A percentile compares a stretch with the other conserved stretches of the same genome.
phyloP scores from a whole-genome alignment of 2,329 filamentous ascomycete genomes.

The Boeremia exigua region DNA sequence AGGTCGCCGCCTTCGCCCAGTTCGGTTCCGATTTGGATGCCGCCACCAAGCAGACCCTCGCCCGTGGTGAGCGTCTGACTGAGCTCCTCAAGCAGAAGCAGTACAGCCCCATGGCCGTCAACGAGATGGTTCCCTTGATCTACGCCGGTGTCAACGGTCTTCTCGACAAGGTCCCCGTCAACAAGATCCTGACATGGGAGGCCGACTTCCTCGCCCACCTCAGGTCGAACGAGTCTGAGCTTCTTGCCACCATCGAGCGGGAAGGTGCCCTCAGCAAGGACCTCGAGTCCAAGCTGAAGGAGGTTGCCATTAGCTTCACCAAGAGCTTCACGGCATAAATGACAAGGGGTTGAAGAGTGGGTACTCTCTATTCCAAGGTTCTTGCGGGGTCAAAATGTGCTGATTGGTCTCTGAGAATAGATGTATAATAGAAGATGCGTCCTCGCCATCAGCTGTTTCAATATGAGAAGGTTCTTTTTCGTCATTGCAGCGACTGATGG shows the following conservation, averaged over 20 bases:
- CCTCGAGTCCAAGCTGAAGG: constrained; percentile 80
- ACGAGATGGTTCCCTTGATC: constrained; percentile 99
- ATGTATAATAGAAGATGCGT: constrained; percentile 52
- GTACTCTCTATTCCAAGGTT: constrained; percentile 46
- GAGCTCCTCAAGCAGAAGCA: constrained; percentile 99
- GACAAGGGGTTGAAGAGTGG: constrained; percentile 42
- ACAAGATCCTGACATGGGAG: constrained; percentile 94
- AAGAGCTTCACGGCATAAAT: constrained; percentile 76
- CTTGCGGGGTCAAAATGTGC: constrained; percentile 46
- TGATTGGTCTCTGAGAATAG: constrained; percentile 48
- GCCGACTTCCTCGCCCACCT: constrained; percentile 91
- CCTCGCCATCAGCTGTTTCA: constrained; percentile 49
- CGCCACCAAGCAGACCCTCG: constrained; percentile 97
- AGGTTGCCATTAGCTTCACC: constrained; percentile 80
- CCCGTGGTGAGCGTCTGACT: constrained; percentile 97
- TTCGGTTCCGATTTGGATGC: constrained; percentile 99
- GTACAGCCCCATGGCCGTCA: constrained; percentile 97
- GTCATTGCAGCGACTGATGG: constrained; percentile 24
- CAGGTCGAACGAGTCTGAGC: constrained; percentile 84
- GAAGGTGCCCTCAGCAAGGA: constrained; percentile 97
- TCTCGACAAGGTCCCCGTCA: constrained; percentile 86
- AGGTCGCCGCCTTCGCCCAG: constrained; percentile 98
- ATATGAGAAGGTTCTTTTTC: constrained; percentile 45
- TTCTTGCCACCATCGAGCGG: constrained; percentile 88
- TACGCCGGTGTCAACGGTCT: constrained; percentile 98